These are phyloP conservation scores for Acidiella bohemica DNA, from an alignment of 495 filamentous ascomycete species.

Conservation along the genomic window DNA sequence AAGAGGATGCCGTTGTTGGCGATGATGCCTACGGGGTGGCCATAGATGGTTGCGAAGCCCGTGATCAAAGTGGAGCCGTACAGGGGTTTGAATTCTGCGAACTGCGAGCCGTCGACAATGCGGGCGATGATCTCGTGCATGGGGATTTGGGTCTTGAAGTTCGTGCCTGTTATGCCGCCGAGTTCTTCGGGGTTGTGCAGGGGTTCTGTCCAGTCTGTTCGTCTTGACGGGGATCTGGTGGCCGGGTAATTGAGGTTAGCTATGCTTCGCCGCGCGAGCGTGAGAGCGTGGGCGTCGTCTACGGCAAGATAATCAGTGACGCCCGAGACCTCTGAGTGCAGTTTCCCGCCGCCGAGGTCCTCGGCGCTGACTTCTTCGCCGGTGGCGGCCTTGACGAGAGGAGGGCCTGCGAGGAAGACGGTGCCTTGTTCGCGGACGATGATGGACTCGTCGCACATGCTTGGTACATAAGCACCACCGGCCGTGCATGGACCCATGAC, in stretches of 20 bases:
- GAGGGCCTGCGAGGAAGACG: constrained; percentile 91
- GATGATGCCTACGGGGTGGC: constrained; percentile 81
- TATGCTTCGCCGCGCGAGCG: constrained; percentile 70
- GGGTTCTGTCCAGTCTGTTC: constrained; percentile 44
- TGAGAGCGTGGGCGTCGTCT: constrained; percentile 84
- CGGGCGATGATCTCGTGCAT: constrained; percentile 86
- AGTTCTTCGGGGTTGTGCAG: constrained; percentile 73
- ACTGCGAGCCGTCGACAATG: constrained; percentile 80
- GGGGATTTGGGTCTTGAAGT: constrained; percentile 68
- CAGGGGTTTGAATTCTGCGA: constrained; percentile 87
- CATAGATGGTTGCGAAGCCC: constrained; percentile 82
- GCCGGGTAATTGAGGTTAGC: constrained; percentile 57
- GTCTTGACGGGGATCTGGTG: background rate
- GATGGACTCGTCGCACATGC: constrained; percentile 95
- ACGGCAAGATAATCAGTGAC: constrained; percentile 94
- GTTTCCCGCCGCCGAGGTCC: constrained; percentile 81
- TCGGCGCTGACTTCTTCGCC: constrained; percentile 88
- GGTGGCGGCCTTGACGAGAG: constrained; percentile 90
- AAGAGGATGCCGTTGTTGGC: constrained; percentile 98
- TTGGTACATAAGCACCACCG: constrained; percentile 89
- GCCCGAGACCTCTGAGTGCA: constrained; percentile 84
- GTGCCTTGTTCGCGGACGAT: constrained; percentile 91
- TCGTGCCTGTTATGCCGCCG: constrained; percentile 75
- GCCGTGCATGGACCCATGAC: constrained; percentile 98
- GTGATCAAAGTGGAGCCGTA: constrained; percentile 88